These are phyloP conservation scores for Fabrea salina DNA, from an alignment of 169 alveolate species.

Conservation along the genomic window DNA sequence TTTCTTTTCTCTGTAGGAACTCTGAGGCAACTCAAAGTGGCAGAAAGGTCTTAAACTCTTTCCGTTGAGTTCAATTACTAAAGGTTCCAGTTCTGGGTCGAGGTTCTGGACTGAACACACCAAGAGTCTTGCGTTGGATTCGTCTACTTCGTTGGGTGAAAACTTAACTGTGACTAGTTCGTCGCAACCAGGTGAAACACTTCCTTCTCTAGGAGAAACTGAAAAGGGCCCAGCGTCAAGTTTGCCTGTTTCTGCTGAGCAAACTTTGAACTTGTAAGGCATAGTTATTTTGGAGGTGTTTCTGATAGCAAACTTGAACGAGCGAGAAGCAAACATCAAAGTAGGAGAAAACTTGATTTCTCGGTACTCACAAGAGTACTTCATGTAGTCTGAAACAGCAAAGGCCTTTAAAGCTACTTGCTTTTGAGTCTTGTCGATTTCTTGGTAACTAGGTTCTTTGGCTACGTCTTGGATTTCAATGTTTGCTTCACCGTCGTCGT, in stretches of 20 bases:
- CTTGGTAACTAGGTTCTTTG: slow-evolving; percentile 75
- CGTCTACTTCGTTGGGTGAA: slow-evolving; percentile 82
- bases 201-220: slow-evolving; percentile 53
- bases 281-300: slow-evolving; percentile 34
- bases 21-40: slow-evolving; percentile 88
- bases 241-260: slow-evolving; percentile 60
- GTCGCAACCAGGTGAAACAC: slow-evolving; percentile 80
- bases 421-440: slow-evolving; percentile 71
- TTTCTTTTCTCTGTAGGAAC: slow-evolving; percentile 77
- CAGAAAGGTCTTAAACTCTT: slow-evolving; percentile 88
- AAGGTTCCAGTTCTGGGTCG: slow-evolving; percentile 70
- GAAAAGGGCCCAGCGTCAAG: slow-evolving; percentile 70
- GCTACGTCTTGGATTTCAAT: slow-evolving; percentile 73
- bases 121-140: slow-evolving; percentile 72
- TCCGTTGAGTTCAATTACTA: slow-evolving; percentile 79
- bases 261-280: slow-evolving; percentile 59
- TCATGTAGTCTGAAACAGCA: slow-evolving; percentile 84
- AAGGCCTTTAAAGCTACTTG: slow-evolving; percentile 74
- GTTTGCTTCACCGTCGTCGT: slow-evolving; percentile 76
- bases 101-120: slow-evolving; percentile 70
- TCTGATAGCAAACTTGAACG: slow-evolving; percentile 79
- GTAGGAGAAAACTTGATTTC: slow-evolving; percentile 87
- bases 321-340: slow-evolving; percentile 86
- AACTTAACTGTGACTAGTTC: slow-evolving; percentile 77
- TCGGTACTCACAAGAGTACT: slow-evolving; percentile 78